Percentiles rank a stretch among this genome's conserved stretches.
Conservation (phyloP, 179 eudicot genomes). For the Actinidia arguta region DNA sequence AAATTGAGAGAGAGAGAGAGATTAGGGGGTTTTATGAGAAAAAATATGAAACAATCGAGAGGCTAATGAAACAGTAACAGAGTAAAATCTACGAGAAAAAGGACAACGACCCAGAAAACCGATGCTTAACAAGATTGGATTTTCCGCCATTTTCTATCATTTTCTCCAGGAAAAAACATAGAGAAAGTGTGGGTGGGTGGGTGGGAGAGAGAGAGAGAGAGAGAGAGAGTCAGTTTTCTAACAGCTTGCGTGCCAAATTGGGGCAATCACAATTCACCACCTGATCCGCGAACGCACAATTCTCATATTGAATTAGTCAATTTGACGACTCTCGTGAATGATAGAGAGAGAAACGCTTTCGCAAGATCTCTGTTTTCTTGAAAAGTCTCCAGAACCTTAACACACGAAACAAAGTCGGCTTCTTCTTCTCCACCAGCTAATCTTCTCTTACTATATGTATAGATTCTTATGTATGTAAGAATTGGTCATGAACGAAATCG, state of each 20-base stretch:
- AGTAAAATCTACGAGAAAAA: background rate
- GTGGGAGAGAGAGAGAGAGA: background rate
- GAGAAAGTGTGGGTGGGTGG: background rate
- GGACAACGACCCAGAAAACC: background rate
- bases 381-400: background rate
- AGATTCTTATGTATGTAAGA: too few relatives aligned
- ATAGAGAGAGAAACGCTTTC: conserved; percentile 1
- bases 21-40: background rate
- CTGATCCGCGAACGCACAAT: conserved; percentile 6
- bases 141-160: conserved; percentile 32
- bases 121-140: conserved; percentile 32
- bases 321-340: conserved; percentile 14
- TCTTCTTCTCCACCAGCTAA: background rate
- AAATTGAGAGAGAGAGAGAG: background rate
- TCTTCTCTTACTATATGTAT: background rate
- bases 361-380: conserved; percentile 1
- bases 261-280: conserved; percentile 14
- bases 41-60: background rate
- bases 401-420: background rate
- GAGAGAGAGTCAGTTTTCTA: background rate
- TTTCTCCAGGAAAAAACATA: conserved; percentile 10
- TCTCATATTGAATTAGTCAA: conserved; percentile 10
- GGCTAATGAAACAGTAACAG: conserved; percentile 22
- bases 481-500: background rate
- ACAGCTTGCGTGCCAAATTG: conserved; percentile 10